Conservation (phyloP, 768 basidiomycete genomes). For the Phlebiopsis flavidoalba region DNA sequence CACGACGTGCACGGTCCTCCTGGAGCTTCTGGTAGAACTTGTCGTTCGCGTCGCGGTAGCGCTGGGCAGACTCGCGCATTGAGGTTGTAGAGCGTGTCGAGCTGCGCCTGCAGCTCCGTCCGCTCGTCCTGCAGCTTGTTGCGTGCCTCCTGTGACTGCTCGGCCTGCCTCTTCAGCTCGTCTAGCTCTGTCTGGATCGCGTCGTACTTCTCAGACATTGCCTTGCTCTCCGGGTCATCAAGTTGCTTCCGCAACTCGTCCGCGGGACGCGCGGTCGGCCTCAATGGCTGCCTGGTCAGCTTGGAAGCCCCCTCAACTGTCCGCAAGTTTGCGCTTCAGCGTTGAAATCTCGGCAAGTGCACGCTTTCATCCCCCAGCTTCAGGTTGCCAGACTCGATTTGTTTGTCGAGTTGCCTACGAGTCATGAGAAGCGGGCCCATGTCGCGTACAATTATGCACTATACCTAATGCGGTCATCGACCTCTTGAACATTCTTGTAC, state of each 20-base stretch:
- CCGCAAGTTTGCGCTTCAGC: slow-evolving; percentile 64
- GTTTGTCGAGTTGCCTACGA: slow-evolving; percentile 73
- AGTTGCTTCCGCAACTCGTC: slow-evolving; percentile 80
- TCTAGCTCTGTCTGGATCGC: slow-evolving; percentile 82
- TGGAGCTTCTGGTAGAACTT: slow-evolving; percentile 77
- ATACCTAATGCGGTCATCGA: slow-evolving; percentile 84
- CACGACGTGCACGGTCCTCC: slow-evolving; percentile 83
- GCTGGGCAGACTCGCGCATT: slow-evolving; percentile 71
- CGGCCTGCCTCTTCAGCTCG: slow-evolving; percentile 77
- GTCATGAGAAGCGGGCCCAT: slow-evolving; percentile 7
- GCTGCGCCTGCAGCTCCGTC: slow-evolving; percentile 59
- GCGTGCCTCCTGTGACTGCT: slow-evolving; percentile 78
- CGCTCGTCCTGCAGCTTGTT: slow-evolving; percentile 86
- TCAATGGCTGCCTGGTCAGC: slow-evolving; percentile 78
- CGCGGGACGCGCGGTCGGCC: slow-evolving; percentile 60
- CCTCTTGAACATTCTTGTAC: slow-evolving; percentile 79
- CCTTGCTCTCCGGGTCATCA: slow-evolving; percentile 88
- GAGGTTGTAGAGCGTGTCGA: slow-evolving; percentile 66
- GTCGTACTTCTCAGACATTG: slow-evolving; percentile 75
- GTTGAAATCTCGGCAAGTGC: slow-evolving; percentile 86
- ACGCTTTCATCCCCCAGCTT: slow-evolving; percentile 95
- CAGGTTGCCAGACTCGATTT: slow-evolving; percentile 88
- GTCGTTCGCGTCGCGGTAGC: slow-evolving; percentile 81
- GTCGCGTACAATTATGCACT: slow-evolving; percentile 18
- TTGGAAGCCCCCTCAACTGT: slow-evolving; percentile 76